These are phyloP conservation scores for Lipomyces oligophaga DNA, from an alignment of 805 yeast genomes.

Conservation along the genomic window DNA sequence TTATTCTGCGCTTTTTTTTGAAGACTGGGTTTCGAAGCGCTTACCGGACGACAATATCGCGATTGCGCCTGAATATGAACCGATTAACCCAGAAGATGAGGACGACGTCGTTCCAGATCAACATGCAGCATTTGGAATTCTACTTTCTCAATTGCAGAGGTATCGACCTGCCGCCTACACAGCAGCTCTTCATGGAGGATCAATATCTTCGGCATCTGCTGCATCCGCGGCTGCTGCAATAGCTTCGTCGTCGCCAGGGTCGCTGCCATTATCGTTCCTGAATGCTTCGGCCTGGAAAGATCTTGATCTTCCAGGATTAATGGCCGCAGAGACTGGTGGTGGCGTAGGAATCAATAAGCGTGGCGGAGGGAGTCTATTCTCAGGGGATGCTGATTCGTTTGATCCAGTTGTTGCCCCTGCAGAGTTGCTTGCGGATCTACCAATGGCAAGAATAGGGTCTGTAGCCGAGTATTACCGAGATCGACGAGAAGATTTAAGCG, in stretches of 20 bases:
- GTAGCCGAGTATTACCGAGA: slow-evolving; percentile 22
- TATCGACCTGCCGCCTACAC: slow-evolving; percentile 26
- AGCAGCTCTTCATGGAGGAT: slow-evolving; percentile 23
- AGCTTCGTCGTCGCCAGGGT: slow-evolving; percentile 23
- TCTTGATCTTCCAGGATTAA: slow-evolving; percentile 19
- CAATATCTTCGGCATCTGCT: slow-evolving; percentile 26
- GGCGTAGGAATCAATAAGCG: no score
- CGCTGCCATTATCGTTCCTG: slow-evolving; percentile 22
- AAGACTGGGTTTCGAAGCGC: slow-evolving; percentile 26
- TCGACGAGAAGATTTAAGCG: slow-evolving; percentile 18
- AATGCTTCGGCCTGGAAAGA: slow-evolving; percentile 30
- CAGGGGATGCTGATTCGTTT: no score
- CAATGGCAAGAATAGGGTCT: slow-evolving; percentile 14
- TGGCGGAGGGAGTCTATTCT: no score
- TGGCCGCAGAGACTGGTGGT: no score
- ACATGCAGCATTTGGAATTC: slow-evolving; percentile 29
- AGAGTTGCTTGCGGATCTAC: not conserved
- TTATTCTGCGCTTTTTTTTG: slow-evolving; percentile 21
- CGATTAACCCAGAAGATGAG: slow-evolving; percentile 31
- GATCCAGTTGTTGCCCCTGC: not conserved
- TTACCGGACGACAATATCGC: slow-evolving; percentile 27
- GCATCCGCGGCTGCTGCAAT: slow-evolving; percentile 29
- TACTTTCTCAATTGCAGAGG: slow-evolving; percentile 25
- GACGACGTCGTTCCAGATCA: slow-evolving; percentile 32
- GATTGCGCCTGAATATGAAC: slow-evolving; percentile 28